Evolutionary conservation across 805 yeast species (phyloP), one percentile per base, ranked within the genome.

Genomic region (Suhomyces pyralidae): DNA sequence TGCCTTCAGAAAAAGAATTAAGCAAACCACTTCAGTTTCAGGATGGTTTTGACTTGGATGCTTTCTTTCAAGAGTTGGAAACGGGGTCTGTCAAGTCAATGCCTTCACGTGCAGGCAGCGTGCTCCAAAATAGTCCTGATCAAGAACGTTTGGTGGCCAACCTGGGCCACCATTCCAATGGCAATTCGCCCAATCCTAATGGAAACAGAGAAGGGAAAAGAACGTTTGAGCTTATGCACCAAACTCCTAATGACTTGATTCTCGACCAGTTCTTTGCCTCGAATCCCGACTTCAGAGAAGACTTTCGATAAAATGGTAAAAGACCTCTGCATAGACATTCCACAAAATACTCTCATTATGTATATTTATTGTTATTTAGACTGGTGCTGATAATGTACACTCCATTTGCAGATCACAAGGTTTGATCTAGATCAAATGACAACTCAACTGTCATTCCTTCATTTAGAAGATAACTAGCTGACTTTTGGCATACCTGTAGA

Each of bases 191-290:
- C 12, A 55, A 56, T 10, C 7, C 57, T 5, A 51, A 49, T 22
- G 52, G 50, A 19, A 32, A 19, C 19, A 69, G 61, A 40, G 90
- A 85, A 55, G 86, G 85, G 4, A 78, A 77, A 55, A 71, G 75
- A 48, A 78, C 84, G 19, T 82, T 77, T 61, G 88, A 84, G 59
- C 69, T 86, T 72, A 78, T 86, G 55, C 80, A 78, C 59, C 86
- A 81, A 62, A 80, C 84, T 46, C 84, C 87, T 3, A 78, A 82
- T 2, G 90, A 85, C 51, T 74, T 83, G 24, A 83, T 85, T 32
- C 85, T 90, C 88, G 89, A 83, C 49, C 87, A 83, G 58, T 81
- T 81, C 58, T 82, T 84, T 61, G 69, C 79, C 5, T 52, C 34
- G 7, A 38, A 38, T 19, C 42, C 22, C 3, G 42, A 38, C 3